phyloP scores from a whole-genome alignment of 2,329 filamentous ascomycete genomes.

The Blastomyces percursus region DNA sequence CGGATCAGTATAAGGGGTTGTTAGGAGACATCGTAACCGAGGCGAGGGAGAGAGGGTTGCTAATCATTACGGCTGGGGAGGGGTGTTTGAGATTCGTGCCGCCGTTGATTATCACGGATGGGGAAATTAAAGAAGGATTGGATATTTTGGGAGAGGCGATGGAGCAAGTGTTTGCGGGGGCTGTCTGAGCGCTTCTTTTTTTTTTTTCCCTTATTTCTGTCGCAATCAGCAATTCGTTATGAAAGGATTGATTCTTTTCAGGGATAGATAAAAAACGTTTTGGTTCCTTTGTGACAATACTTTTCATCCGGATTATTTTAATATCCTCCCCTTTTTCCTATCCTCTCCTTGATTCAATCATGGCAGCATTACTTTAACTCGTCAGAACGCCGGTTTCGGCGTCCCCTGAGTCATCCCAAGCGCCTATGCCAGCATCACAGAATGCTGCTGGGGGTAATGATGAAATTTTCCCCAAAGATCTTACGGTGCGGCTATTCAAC shows the following conservation, averaged over 20 bases:
- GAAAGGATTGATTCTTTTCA: not conserved
- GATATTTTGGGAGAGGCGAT: slow-evolving; percentile 61
- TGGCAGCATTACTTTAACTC: not conserved
- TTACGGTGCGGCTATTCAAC: not conserved
- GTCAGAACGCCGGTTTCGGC: too few relatives aligned
- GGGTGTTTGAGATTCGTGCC: slow-evolving; percentile 92
- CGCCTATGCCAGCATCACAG: not conserved
- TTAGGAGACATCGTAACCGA: slow-evolving; percentile 59
- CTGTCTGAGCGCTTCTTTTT: not conserved
- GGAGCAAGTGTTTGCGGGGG: slow-evolving; percentile 41
- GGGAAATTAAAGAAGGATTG: slow-evolving; percentile 69
- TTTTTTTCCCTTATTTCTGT: not conserved
- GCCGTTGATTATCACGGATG: slow-evolving; percentile 65
- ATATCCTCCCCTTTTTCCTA: not conserved
- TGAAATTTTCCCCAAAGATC: not conserved
- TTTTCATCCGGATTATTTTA: not conserved
- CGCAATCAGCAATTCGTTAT: not conserved
- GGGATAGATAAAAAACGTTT: not conserved
- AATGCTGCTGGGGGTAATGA: not conserved
- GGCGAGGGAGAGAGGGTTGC: slow-evolving; percentile 71
- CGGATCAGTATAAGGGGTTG: slow-evolving; percentile 49
- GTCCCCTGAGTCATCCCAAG: not conserved
- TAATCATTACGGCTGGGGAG: slow-evolving; percentile 85
- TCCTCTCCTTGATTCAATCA: not conserved
- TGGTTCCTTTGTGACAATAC: not conserved